phyloP scores from a whole-genome alignment of 495 filamentous ascomycete species.

The Tuber umbilicatum region DNA sequence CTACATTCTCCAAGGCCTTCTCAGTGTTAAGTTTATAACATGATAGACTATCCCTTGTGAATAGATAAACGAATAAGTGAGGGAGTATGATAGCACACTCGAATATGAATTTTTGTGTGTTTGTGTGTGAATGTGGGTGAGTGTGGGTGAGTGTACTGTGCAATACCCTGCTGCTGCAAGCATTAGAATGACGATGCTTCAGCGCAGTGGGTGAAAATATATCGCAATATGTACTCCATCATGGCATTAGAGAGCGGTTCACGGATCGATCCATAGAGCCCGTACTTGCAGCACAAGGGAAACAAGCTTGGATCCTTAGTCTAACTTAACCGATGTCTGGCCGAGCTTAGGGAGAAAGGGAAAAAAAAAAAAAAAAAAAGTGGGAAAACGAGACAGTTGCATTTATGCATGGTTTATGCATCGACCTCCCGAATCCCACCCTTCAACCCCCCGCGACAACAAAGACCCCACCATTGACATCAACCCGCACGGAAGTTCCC shows the following conservation, averaged over 20 bases:
- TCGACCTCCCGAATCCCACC: background rate
- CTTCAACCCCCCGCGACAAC: conserved; percentile 11
- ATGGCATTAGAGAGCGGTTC: background rate
- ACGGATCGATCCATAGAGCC: background rate
- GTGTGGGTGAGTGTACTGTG: background rate
- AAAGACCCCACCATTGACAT: conserved; percentile 16
- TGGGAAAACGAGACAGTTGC: background rate
- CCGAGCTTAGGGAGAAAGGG: background rate
- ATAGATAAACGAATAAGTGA: background rate
- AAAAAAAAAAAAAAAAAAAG: background rate
- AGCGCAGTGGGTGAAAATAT: background rate
- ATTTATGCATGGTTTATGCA: background rate
- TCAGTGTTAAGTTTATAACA: background rate
- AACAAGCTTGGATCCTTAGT: background rate
- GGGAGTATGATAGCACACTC: background rate
- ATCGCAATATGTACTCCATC: background rate
- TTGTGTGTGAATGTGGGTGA: background rate
- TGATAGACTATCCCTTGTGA: background rate
- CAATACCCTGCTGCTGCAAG: background rate
- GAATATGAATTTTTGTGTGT: background rate
- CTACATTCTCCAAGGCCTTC: background rate
- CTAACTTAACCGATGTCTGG: background rate
- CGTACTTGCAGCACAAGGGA: background rate
- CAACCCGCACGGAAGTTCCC: background rate
- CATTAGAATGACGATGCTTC: background rate